A percentile compares a stretch with the other conserved stretches of the same genome.
phyloP scores from a whole-genome alignment of 345 rosid species.

The Eutrema japonicum region DNA sequence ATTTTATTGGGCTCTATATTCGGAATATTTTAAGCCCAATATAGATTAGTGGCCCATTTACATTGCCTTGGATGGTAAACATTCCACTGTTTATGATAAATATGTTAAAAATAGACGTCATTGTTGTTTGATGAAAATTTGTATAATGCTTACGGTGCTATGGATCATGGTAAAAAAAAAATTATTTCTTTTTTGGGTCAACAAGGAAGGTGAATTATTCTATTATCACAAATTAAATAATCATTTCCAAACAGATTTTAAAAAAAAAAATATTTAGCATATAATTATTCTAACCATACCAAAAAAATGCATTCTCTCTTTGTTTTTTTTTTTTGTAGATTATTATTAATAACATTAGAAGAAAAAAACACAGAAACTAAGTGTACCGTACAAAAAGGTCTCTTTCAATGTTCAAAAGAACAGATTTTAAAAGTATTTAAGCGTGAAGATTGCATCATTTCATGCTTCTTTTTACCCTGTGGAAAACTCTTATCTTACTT shows the following conservation, averaged over 20 bases:
- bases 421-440: conserved; percentile 22
- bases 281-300: too few relatives aligned
- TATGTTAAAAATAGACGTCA: not conserved
- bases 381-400: conserved; percentile 37
- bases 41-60: not conserved
- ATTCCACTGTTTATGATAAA: not conserved
- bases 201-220: too few relatives aligned
- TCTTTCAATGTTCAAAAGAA: conserved; percentile 27
- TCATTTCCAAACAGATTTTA: not conserved
- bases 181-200: too few relatives aligned
- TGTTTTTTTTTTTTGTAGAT: conserved; percentile 5
- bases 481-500: conserved; percentile 13
- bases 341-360: conserved; percentile 30
- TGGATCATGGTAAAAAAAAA: too few relatives aligned
- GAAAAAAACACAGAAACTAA: conserved; percentile 17
- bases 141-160: not conserved
- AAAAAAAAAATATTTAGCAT: too few relatives aligned
- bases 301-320: not conserved
- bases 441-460: conserved; percentile 30
- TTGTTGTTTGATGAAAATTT: not conserved
- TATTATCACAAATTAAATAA: not conserved
- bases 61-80: not conserved
- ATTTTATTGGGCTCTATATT: not conserved
- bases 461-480: not conserved
- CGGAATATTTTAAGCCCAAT: conserved; percentile 3